These are phyloP conservation scores for Cladophialophora exuberans DNA, from an alignment of 2,329 filamentous ascomycete species.

Conservation along the genomic window DNA sequence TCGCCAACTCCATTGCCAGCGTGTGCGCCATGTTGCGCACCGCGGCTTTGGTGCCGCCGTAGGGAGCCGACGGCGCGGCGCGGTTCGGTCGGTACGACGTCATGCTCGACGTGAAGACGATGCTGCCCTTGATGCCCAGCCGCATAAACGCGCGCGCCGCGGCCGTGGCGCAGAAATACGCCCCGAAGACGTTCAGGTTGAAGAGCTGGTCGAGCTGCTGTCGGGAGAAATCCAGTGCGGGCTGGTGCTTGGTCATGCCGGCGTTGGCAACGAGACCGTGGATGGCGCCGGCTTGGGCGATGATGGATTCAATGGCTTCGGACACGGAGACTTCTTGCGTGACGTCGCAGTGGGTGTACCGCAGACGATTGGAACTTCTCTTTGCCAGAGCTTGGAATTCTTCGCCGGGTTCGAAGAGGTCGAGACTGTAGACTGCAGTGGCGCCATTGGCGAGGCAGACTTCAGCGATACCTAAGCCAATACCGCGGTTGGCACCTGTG, in stretches of 20 bases:
- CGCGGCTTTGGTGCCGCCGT: constrained; percentile 61
- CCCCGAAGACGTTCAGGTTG: constrained; percentile 41
- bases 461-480: constrained; percentile 52
- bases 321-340: constrained; percentile 16
- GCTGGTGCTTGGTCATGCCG: constrained; percentile 47
- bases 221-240: constrained; percentile 49
- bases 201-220: constrained; percentile 47
- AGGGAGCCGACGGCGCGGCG: constrained; percentile 39
- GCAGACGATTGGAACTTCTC: constrained; percentile 38
- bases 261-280: constrained; percentile 34
- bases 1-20: constrained; percentile 48
- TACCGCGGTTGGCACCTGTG: constrained; percentile 51
- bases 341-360: constrained; percentile 17
- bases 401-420: constrained; percentile 43
- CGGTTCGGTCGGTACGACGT: constrained; percentile 54
- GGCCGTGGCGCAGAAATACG: constrained; percentile 38
- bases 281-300: constrained; percentile 8
- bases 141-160: constrained; percentile 44
- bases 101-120: constrained; percentile 54
- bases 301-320: constrained; percentile 17
- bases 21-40: constrained; percentile 65
- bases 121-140: constrained; percentile 41
- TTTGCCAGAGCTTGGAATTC: constrained; percentile 44
- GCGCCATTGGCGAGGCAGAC: constrained; percentile 52
- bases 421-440: constrained; percentile 45